phyloP scores from a whole-genome alignment of 257 asterid species.

The Sherardia arvensis region DNA sequence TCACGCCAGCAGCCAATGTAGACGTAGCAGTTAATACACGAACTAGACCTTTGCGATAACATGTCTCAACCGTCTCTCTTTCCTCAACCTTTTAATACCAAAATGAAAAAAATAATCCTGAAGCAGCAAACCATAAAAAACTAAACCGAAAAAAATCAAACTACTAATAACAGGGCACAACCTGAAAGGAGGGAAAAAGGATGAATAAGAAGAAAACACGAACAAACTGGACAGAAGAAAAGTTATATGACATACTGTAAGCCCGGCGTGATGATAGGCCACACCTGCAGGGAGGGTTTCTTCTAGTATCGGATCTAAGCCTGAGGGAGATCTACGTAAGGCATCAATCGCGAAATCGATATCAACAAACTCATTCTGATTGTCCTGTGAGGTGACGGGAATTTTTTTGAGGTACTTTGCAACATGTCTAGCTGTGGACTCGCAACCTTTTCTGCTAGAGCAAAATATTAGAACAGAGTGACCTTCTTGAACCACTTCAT shows the following conservation, averaged over 20 bases:
- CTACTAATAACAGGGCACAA: not conserved
- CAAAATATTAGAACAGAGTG: constrained; percentile 95
- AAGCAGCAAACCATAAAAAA: constrained; percentile 4
- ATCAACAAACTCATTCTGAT: constrained; percentile 45
- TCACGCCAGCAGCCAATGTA: constrained; percentile 98
- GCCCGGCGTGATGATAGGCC: constrained; percentile 99
- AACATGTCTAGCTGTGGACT: constrained; percentile 90
- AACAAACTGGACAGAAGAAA: not conserved
- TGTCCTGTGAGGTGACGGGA: constrained; percentile 35
- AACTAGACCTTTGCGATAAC: constrained; percentile 95
- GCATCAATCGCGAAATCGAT: constrained; percentile 65
- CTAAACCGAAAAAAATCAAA: not conserved
- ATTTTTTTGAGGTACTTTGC: constrained; percentile 65
- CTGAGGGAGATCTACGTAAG: constrained; percentile 86
- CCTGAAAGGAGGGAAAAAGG: not conserved
- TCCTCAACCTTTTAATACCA: constrained; percentile 70
- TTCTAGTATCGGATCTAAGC: constrained; percentile 82
- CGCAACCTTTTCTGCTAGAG: constrained; percentile 97
- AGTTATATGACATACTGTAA: constrained; percentile 45
- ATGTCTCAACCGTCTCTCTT: constrained; percentile 90
- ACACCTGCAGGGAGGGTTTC: constrained; percentile 95
- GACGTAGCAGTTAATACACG: constrained; percentile 99
- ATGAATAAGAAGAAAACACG: not conserved
- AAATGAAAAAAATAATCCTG: constrained; percentile 11
- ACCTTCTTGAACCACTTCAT: constrained; percentile 99